Evolutionary conservation across 345 rosid genomes (phyloP).

Genomic region (Melaleuca alternifolia): DNA sequence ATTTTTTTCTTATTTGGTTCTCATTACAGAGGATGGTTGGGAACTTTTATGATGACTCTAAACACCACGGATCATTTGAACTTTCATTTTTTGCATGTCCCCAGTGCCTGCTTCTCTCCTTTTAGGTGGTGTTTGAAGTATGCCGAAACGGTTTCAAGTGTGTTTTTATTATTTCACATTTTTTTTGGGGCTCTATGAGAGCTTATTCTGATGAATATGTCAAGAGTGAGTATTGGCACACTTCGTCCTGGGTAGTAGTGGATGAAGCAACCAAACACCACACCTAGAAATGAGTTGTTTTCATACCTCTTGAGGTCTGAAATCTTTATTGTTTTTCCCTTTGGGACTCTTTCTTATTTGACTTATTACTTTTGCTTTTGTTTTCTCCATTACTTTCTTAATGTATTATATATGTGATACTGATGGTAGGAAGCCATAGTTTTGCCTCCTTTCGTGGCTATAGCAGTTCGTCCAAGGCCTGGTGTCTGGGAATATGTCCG

Average conservation of each 20-base stretch:
- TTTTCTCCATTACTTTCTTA: neutral
- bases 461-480: slow-evolving; percentile 93
- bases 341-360: neutral
- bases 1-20: neutral
- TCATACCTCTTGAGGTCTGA: neutral
- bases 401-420: neutral
- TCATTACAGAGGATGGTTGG: neutral
- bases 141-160: neutral
- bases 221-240: neutral
- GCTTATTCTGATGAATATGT: neutral
- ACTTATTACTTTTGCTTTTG: neutral
- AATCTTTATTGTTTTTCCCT: neutral
- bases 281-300: neutral
- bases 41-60: neutral
- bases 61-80: neutral
- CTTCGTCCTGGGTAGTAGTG: neutral
- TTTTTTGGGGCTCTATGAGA: neutral
- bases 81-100: neutral
- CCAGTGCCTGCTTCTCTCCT: neutral
- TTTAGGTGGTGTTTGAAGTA: neutral
- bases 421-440: slow-evolving; percentile 78
- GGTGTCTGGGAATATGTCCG: slow-evolving; percentile 99
- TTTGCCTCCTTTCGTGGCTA: slow-evolving; percentile 85
- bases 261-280: neutral
- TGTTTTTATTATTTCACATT: neutral